Evolutionary conservation across 305 asterid genomes (phyloP), one percentile per base, ranked within the genome.

Genomic region (Salvia sclarea): DNA sequence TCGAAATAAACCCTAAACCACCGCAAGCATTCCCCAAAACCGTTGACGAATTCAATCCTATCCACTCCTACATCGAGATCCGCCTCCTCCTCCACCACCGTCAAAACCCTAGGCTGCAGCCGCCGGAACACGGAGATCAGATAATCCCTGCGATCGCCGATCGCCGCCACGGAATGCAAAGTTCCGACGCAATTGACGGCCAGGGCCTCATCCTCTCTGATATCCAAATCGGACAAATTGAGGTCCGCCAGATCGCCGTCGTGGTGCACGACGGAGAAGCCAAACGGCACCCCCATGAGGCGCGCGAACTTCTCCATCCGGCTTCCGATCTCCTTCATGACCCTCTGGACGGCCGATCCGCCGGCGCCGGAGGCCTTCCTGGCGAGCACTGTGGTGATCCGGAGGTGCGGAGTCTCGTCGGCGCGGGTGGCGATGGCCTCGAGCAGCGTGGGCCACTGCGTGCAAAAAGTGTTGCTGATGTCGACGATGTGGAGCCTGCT

Each of bases 1-100:
- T 95, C 96, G 17, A 95, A 92, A 66, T 92, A 95, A 79, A 95
- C 89, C 86, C 98, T 95, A 83, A 88, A 88, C 99, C 99, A 95
- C 66, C 88, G 74, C 74, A 95, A 52, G 59, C 97, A 86, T 61
- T 92, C 97, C 58, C 83, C 81, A 24, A 95, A 95, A 2, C 98
- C 95, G 17, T 64, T 67, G 1, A 95, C 74, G 13, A 89, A 95
- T 12, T 87, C 95, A 2, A 43, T 63, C 13, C 96, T 85, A 5
- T 85, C 96, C 20, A 68, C 16, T 0, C 92, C 97, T 0, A 86
- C 78, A 33, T 88, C 91, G 8, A 95, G 88, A 80, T 92, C 96
- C 11, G 98, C 98, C 63, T 92, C 99, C 33, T 95, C 99, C 69
- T 92, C 99, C 2, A 92, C 97, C 0, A 92, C 64, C 0, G 99